Evolutionary conservation across 2,329 filamentous ascomycete genomes (phyloP), one percentile per base, ranked within the genome.

Genomic region (Chalara sp.): DNA sequence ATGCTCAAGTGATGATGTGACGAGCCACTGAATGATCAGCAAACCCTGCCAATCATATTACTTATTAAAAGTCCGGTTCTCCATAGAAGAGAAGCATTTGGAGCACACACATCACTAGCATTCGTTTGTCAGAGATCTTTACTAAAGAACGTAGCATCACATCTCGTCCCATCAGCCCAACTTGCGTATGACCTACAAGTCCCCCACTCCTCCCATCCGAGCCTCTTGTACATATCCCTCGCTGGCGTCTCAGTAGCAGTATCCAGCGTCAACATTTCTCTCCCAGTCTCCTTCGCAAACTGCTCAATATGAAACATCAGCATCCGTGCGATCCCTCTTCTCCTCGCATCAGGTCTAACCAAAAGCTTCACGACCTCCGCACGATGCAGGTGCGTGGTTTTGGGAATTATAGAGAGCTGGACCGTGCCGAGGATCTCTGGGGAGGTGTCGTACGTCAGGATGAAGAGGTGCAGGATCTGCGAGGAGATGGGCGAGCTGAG

Each of bases 161-260:
- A 47, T 32, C 41, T 44, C 11, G 32, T 52, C 5, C 50, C 50
- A 48, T 52, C 50, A 5, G 50, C 39, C 45, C 45, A 42, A 12
- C 31, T 41, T 30, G 44, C 48, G 41, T 53, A 53, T 8, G 37
- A 40, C 31, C 37, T 45, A 48, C 51, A 53, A 28, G 44, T 45
- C 12, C 51, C 51, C 47, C 47, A 52, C 32, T 53, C 51, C 35
- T 53, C 47, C 51, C 51, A 53, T 1, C 47, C 51, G 6, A 53
- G 13, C n/a, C 40, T 42, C 28, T 29, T 29, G 30, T 53, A 53
- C 35, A 53, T 47, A 6, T 47, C 48, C 33, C 35, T 47, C 28
- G 51, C 51, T 6, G 37, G 30, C n/a, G 33, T 50, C 29, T 47
- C 32, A 29, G 48, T 45, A 44, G 44, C 51, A 11, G 48, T 53